Conservation (phyloP, 139 green algal species). For the Tetradesmus lagerheimii region DNA sequence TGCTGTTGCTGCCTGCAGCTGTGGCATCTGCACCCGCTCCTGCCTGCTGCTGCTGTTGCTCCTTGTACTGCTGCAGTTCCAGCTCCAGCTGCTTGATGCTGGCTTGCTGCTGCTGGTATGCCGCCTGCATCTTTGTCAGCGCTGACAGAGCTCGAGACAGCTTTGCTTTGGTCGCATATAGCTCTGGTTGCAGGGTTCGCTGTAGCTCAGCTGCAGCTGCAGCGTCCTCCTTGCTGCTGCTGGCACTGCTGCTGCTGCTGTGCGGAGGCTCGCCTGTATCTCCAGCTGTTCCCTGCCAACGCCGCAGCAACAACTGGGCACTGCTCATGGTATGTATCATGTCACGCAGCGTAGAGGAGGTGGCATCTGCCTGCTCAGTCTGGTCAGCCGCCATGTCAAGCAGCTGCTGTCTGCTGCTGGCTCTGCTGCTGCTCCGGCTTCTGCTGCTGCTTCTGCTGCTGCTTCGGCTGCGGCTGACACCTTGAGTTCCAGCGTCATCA, state of each 20-base stretch:
- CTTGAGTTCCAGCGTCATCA: background rate
- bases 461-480: background rate
- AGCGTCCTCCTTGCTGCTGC: background rate
- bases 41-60: conserved; percentile 1
- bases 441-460: background rate
- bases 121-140: background rate
- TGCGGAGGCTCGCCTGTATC: background rate
- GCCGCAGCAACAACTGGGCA: conserved; percentile 1
- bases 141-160: background rate
- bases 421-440: background rate
- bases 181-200: background rate
- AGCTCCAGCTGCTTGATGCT: conserved; percentile 2
- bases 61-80: background rate
- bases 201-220: background rate
- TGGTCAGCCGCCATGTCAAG: background rate
- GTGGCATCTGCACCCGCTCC: background rate
- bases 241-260: background rate
- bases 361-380: conserved; percentile 25
- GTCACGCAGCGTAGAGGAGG: background rate
- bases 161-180: background rate
- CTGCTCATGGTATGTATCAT: conserved; percentile 18
- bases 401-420: background rate
- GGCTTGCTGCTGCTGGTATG: conserved; percentile 4
- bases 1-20: background rate
- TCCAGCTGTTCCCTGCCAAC: background rate